A percentile compares a stretch with the other conserved stretches of the same genome.
Conservation (phyloP, 768 basidiomycete genomes). For the Tremella mesenterica region DNA sequence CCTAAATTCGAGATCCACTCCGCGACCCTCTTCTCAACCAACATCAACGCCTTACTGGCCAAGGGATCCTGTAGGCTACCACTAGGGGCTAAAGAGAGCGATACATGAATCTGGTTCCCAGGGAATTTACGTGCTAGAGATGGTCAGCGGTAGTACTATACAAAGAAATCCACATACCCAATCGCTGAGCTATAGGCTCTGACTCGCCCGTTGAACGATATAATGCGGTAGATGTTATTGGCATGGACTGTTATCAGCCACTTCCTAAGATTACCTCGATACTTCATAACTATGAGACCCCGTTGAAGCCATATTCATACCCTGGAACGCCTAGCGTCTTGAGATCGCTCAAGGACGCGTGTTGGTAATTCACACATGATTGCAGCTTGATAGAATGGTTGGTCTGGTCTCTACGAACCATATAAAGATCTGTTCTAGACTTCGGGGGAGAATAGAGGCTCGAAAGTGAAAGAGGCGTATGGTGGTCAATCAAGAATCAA, state of each 20-base stretch:
- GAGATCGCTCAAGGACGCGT: too few relatives aligned
- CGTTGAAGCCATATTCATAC: too few relatives aligned
- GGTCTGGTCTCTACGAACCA: too few relatives aligned
- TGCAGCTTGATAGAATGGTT: too few relatives aligned
- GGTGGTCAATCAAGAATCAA: too few relatives aligned
- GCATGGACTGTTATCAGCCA: constrained; percentile 17
- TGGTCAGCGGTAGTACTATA: not conserved
- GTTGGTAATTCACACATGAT: too few relatives aligned
- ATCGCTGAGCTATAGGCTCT: constrained; percentile 28
- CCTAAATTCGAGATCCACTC: constrained; percentile 24
- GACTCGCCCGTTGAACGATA: constrained; percentile 27
- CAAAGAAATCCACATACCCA: constrained; percentile 19
- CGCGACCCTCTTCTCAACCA: constrained; percentile 36
- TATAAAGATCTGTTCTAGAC: too few relatives aligned
- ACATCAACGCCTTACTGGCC: constrained; percentile 21
- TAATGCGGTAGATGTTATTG: constrained; percentile 27
- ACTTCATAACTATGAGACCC: too few relatives aligned
- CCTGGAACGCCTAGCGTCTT: too few relatives aligned
- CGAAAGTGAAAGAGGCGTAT: too few relatives aligned
- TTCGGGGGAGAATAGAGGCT: too few relatives aligned
- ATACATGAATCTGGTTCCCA: constrained; percentile 33
- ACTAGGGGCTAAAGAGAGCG: constrained; percentile 23
- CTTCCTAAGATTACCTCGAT: not conserved
- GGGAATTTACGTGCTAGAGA: constrained; percentile 28
- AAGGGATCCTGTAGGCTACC: constrained; percentile 29